phyloP scores from a whole-genome alignment of 352 stramenopile genomes.

The Phytophthora aleatoria region DNA sequence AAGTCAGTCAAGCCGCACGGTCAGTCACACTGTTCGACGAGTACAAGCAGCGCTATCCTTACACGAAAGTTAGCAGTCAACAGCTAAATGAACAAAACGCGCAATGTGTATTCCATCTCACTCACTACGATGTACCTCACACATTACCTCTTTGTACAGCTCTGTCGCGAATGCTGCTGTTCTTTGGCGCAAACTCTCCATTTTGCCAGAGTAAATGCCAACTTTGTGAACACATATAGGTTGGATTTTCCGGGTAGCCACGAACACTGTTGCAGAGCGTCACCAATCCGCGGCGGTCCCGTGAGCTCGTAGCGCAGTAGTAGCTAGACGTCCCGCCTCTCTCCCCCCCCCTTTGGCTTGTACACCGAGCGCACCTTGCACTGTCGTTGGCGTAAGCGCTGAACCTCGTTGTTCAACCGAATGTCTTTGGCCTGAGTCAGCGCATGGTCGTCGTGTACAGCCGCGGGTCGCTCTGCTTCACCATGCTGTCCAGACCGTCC shows the following conservation, averaged over 20 bases:
- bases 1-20: too few relatives aligned
- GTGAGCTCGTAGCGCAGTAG: constrained; percentile 3
- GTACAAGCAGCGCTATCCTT: too few relatives aligned
- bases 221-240: neutral
- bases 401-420: neutral
- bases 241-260: constrained; percentile 1
- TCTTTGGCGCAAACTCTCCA: constrained; percentile 6
- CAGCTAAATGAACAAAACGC: neutral
- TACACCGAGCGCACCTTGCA: neutral
- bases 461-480: neutral
- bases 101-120: neutral
- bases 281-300: neutral
- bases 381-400: constrained; percentile 1
- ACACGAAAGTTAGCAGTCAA: too few relatives aligned
- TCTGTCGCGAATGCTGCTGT: constrained; percentile 2
- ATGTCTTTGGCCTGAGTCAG: neutral
- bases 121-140: neutral
- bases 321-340: constrained; percentile 5
- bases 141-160: neutral
- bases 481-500: too few relatives aligned
- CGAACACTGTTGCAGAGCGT: constrained; percentile 12
- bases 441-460: neutral
- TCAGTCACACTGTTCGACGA: too few relatives aligned
- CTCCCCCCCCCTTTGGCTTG: neutral
- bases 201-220: too few relatives aligned